Evolutionary conservation across 768 basidiomycete species (phyloP), one percentile per base, ranked within the genome.

Genomic region (Leucocoprinus leucothites): DNA sequence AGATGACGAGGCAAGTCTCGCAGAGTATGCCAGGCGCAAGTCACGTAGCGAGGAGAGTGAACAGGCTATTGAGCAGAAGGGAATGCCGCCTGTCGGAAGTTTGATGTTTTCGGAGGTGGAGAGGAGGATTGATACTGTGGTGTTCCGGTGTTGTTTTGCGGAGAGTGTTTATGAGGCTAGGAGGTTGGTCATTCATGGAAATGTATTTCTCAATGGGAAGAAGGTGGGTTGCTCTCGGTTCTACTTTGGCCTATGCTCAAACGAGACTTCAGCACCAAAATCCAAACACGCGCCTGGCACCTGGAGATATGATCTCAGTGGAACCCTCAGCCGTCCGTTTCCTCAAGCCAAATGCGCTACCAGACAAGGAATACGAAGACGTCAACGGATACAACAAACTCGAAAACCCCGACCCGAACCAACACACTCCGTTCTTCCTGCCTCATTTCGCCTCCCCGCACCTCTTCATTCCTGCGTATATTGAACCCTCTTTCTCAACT

Each of bases 51-150:
- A 76, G 57, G 74, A 72, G 53, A 72, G 75, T 47, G 75, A 78
- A 57, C 71, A 75, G 63, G 78, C 82, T 59, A 81, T 85, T 63
- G 72, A 77, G 58, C 66, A 67, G 59, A 81, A 84, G 61, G 86
- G 83, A 1, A 79, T 91, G 62, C 87, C 94, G 16, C 97, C 97
- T 4, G 89, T 98, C 14, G 93, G 91, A 48, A 94, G 91, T 67
- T 81, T 99, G 80, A 95, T 98, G 91, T 91, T 95, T 68, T 69
- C 83, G 0, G 93, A 98, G 70, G 80, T 98, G n/a, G 97, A 99
- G 77, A 80, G 94, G 66, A 70, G 97, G 69, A 81, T 99, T 67
- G 97, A 99, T 64, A 87, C 93, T 43, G 83, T 98, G 67, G 72
- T 98, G 48, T 98, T 98, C 72, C 77, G 95, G 46, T 82, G 83